phyloP scores from a whole-genome alignment of 1,284 basidiomycete genomes.

The Cutaneotrichosporon daszewskae region DNA sequence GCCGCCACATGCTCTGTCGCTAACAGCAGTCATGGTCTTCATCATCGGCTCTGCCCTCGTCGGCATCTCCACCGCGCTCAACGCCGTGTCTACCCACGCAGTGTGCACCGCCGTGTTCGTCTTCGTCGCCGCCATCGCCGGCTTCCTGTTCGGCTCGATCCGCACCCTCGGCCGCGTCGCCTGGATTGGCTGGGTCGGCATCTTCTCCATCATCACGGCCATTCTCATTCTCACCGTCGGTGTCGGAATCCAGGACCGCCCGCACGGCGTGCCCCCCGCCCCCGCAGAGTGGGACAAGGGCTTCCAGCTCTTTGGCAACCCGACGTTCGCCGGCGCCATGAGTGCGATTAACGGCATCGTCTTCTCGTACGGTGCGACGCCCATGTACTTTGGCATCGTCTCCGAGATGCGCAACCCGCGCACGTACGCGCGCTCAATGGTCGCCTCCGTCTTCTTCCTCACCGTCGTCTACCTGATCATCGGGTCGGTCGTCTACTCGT shows the following conservation, averaged over 20 bases:
- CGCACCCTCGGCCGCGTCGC: constrained; percentile 42
- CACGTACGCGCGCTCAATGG: constrained; percentile 27
- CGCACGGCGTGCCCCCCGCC: constrained; percentile 14
- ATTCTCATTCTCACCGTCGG: constrained; percentile 45
- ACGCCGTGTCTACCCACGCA: constrained; percentile 20
- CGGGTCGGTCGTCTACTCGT: constrained; percentile 17
- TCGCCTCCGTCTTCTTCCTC: constrained; percentile 28
- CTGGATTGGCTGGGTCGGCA: constrained; percentile 43
- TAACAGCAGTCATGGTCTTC: constrained; percentile 24
- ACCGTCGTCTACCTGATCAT: constrained; percentile 31
- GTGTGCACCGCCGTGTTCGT: constrained; percentile 33
- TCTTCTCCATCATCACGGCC: constrained; percentile 33
- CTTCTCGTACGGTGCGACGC: constrained; percentile 36
- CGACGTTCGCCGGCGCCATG: constrained; percentile 31
- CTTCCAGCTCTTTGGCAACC: constrained; percentile 25
- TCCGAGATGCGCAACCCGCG: constrained; percentile 41
- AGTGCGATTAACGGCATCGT: constrained; percentile 33
- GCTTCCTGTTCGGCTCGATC: constrained; percentile 34
- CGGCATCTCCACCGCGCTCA: constrained; percentile 23
- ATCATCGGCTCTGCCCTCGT: constrained; percentile 24
- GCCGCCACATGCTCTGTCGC: too few relatives aligned
- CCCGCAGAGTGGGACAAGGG: constrained; percentile 34
- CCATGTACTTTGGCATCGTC: constrained; percentile 36
- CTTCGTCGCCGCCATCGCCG: constrained; percentile 30
- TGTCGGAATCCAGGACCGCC: constrained; percentile 42